Percentiles rank a stretch among this genome's conserved stretches.
These are phyloP conservation scores for Leccinum rimulosum DNA, from an alignment of 768 basidiomycete genomes.

Conservation along the genomic window DNA sequence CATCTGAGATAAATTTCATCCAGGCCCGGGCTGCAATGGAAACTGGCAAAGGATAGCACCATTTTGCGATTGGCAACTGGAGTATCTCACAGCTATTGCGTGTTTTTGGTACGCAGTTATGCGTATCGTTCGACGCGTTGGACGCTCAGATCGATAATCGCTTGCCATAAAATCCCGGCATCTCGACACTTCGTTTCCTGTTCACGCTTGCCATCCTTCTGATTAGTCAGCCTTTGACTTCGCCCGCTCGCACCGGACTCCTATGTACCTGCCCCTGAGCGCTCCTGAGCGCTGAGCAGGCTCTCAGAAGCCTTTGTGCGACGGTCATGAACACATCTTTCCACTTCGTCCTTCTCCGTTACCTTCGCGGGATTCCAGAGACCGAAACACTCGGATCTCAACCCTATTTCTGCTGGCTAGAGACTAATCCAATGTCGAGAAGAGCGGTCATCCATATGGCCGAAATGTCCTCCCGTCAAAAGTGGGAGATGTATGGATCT, in stretches of 20 bases:
- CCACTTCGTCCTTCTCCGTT: not conserved
- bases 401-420: not conserved
- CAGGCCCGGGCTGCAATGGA: not conserved
- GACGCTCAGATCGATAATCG: too few species aligned
- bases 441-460: not conserved
- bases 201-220: too few species aligned
- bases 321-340: not conserved
- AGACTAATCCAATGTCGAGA: not conserved
- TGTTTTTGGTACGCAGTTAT: not conserved
- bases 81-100: too few species aligned
- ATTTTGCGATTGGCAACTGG: not conserved
- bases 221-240: not conserved
- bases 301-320: too few species aligned
- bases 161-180: not conserved
- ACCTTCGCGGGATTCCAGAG: not conserved
- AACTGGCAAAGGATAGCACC: not conserved
- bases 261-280: not conserved
- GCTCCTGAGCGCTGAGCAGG: not conserved
- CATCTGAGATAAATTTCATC: not conserved
- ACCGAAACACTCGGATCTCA: not conserved
- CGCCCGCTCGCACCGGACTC: not conserved
- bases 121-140: too few species aligned
- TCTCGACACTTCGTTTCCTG: not conserved
- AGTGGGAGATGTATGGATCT: too few species aligned
- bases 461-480: not conserved